Percentiles rank a stretch among this genome's conserved stretches.
Evolutionary conservation across 1,139 yeast genomes (phyloP).

Genomic region (Pichia norvegensis): DNA sequence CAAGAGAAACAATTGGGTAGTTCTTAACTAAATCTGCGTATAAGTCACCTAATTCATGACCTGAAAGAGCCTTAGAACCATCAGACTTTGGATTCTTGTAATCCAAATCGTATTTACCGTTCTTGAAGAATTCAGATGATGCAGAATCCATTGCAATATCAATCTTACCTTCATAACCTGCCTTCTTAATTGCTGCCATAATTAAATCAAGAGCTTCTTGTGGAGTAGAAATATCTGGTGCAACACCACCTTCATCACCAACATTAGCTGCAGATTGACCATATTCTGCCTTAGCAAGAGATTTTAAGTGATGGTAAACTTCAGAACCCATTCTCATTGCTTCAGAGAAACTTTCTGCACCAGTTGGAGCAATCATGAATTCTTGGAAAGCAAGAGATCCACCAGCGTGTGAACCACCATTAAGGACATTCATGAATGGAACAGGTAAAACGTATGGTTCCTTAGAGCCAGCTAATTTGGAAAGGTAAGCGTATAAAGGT

Average conservation of each 20-base stretch:
- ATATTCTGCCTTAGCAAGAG: constrained; percentile 83
- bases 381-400: constrained; percentile 98
- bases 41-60: constrained; percentile 75
- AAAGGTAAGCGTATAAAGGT: constrained; percentile 80
- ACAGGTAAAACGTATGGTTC: constrained; percentile 82
- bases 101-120: constrained; percentile 93
- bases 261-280: constrained; percentile 98
- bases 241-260: constrained; percentile 99
- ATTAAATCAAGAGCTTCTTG: constrained; percentile 93
- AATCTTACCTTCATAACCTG: constrained; percentile 90
- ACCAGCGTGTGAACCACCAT: constrained; percentile 99
- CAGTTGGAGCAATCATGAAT: constrained; percentile 95
- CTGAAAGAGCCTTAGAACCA: constrained; percentile 79
- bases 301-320: constrained; percentile 91
- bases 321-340: constrained; percentile 93
- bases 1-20: constrained; percentile 95
- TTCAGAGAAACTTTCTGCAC: constrained; percentile 80
- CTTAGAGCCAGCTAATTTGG: constrained; percentile 60
- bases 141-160: constrained; percentile 92
- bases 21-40: constrained; percentile 70
- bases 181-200: constrained; percentile 73
- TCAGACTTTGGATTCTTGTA: constrained; percentile 94
- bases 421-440: constrained; percentile 94
- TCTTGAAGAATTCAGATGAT: constrained; percentile 92
- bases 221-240: constrained; percentile 89